Evolutionary conservation across 129 eudicot species (phyloP), one percentile per base, ranked within the genome.

Genomic region (Kitagawia praeruptora): DNA sequence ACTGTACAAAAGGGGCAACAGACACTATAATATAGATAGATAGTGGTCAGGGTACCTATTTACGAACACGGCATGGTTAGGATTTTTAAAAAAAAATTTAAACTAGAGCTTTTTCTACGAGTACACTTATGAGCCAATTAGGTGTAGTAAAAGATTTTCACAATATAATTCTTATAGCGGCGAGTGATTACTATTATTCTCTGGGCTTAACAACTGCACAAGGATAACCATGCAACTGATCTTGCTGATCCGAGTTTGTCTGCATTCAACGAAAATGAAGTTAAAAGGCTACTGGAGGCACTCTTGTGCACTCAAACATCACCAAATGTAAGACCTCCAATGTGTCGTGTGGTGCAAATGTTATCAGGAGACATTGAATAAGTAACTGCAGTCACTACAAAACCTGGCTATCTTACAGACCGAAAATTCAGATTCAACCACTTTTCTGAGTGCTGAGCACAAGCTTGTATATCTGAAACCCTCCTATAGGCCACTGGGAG

Each of bases 281-380:
- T 89, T 18, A 85, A 77, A 81, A 82, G 85, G 72, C 61, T 84
- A 58, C 85, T 89, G 0, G 80, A 75, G 4, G 91, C 92, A 15
- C 92, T 93, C 75, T 74, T 88, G 64, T 91, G 98, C 91, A 93
- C 85, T 1, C 98, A 93, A 82, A 87, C 95, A 21, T 88, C 97
- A 34, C 92, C 94, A 42, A 40, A n/a, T 5, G 73, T 75, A 56
- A 83, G 97, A 19, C 97, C 98, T 44, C 80, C 95, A 74, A 91
- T 93, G 98, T 93, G 97, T 3, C 94, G 97, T 11, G 97, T 83
- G 41, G 86, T 93, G 81, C 94, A 91, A 18, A 91, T 93, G 98
- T 84, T 91, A 67, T 58, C 88, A 48, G 98, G 97, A 54, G 97
- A 93, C n/a, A 40, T 80, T 14, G 93, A 93, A 82, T n/a, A n/a